Percentiles rank a stretch among this genome's conserved stretches.
Conservation (phyloP, 805 yeast genomes). For the Hanseniaspora guilliermondii region DNA sequence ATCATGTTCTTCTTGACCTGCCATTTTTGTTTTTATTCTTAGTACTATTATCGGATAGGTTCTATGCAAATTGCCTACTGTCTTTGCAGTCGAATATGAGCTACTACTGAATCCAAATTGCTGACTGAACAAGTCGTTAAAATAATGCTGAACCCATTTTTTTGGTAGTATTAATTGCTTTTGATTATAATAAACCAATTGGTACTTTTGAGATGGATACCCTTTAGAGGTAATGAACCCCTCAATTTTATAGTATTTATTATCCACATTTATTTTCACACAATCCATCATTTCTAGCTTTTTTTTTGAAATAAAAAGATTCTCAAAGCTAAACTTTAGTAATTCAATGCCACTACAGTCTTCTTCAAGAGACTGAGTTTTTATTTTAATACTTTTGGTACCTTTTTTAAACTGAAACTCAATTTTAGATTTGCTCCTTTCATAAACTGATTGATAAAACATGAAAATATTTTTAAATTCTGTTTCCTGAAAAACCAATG, state of each 20-base stretch:
- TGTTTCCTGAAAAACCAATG: slow-evolving; percentile 20
- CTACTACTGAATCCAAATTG: slow-evolving; percentile 22
- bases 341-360: neutral
- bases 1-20: neutral
- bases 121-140: slow-evolving; percentile 19
- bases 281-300: slow-evolving; percentile 16
- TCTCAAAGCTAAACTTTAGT: neutral
- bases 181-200: slow-evolving; percentile 35
- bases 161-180: slow-evolving; percentile 22
- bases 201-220: slow-evolving; percentile 30
- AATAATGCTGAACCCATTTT: slow-evolving; percentile 16
- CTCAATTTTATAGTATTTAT: slow-evolving; percentile 21
- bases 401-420: neutral
- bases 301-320: slow-evolving; percentile 14
- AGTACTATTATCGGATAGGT: slow-evolving; percentile 7
- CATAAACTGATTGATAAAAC: slow-evolving; percentile 23
- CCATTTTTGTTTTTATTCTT: neutral
- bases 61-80: neutral
- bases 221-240: slow-evolving; percentile 33
- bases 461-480: slow-evolving; percentile 27
- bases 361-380: too few relatives aligned
- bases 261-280: slow-evolving; percentile 18
- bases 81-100: slow-evolving; percentile 17
- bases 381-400: neutral
- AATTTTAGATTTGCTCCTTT: neutral